Conservation (phyloP, 2,329 filamentous ascomycete species). For the Cladophialophora psammophila region DNA sequence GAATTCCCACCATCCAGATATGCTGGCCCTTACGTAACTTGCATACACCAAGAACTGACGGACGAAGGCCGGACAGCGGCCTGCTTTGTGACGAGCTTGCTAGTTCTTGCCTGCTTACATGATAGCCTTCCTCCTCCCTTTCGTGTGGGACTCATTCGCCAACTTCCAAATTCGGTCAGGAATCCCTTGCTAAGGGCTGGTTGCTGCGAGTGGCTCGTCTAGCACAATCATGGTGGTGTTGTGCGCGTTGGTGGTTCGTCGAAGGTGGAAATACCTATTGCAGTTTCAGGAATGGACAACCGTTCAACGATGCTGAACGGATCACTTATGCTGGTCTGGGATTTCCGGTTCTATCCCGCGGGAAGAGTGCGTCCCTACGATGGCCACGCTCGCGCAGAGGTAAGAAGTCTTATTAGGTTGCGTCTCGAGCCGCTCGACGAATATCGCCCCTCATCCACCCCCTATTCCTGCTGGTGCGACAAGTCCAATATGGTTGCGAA, state of each 20-base stretch:
- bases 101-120: not conserved
- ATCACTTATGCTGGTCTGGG: no score
- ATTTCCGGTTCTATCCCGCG: not conserved
- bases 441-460: not conserved
- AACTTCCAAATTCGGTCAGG: not conserved
- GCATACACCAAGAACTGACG: not conserved
- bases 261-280: not conserved
- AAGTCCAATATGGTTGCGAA: constrained; percentile 6
- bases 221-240: not conserved
- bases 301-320: no score
- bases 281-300: not conserved
- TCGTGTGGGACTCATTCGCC: not conserved
- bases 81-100: not conserved
- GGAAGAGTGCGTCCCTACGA: not conserved
- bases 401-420: not conserved
- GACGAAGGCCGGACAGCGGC: not conserved
- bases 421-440: not conserved
- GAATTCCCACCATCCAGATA: not conserved
- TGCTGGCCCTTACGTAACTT: not conserved
- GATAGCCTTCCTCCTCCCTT: not conserved
- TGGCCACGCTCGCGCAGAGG: not conserved
- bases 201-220: not conserved
- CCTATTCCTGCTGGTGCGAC: not conserved
- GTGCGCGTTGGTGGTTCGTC: not conserved
- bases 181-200: not conserved